Percentiles rank a stretch among this genome's conserved stretches.
Evolutionary conservation across 1,284 basidiomycete species (phyloP).

Genomic region (Naganishia albida): DNA sequence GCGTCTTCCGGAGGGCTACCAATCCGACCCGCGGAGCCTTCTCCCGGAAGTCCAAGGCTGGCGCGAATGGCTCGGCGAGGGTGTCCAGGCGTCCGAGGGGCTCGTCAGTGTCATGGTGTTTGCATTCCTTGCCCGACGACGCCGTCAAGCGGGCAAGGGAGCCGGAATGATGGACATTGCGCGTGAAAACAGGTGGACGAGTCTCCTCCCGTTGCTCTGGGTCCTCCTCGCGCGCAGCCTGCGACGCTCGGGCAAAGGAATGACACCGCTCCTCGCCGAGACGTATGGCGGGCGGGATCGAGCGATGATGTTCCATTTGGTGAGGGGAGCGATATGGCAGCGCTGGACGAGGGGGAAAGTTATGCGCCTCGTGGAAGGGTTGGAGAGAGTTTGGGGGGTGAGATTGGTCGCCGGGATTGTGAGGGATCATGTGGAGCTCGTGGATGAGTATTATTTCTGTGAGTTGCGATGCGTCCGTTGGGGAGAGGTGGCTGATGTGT

Average conservation of each 20-base stretch:
- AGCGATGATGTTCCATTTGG: conserved; percentile 78
- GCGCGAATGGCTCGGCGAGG: conserved; percentile 43
- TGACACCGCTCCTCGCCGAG: conserved; percentile 40
- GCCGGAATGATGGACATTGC: conserved; percentile 3
- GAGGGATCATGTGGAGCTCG: conserved; percentile 87
- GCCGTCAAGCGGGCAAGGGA: not conserved
- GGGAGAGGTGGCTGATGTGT: not conserved
- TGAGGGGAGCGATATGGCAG: conserved; percentile 87
- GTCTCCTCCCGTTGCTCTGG: conserved; percentile 56
- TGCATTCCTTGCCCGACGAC: conserved; percentile 3
- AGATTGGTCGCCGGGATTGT: conserved; percentile 74
- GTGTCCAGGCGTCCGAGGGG: conserved; percentile 42
- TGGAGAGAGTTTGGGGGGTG: conserved; percentile 69
- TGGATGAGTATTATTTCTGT: conserved; percentile 97
- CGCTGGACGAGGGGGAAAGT: conserved; percentile 79
- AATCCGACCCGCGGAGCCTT: conserved; percentile 43
- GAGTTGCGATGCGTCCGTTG: conserved; percentile 48
- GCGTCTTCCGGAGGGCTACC: conserved; percentile 44
- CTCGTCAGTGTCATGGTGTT: conserved; percentile 30
- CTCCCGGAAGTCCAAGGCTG: conserved; percentile 40
- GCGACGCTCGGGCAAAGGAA: conserved; percentile 37
- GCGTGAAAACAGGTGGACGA: conserved; percentile 9
- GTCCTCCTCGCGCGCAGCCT: conserved; percentile 57
- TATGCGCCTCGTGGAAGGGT: conserved; percentile 61
- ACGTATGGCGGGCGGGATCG: conserved; percentile 81